Conservation (phyloP, 768 basidiomycete genomes). For the Porphyrellus cyaneotinctus region DNA sequence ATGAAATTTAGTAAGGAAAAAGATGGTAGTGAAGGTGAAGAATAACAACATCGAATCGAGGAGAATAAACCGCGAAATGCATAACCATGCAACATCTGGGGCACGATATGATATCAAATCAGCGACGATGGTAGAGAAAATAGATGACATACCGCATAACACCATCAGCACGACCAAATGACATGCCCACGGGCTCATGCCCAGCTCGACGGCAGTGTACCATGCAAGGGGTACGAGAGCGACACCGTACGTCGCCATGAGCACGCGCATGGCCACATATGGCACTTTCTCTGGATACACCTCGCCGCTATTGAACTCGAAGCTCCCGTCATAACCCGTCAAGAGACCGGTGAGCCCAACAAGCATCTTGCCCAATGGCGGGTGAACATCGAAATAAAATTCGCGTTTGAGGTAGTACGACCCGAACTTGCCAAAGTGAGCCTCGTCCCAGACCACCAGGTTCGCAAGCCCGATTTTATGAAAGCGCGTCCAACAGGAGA, state of each 20-base stretch:
- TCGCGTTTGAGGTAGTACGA: constrained; percentile 97
- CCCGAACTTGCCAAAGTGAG: constrained; percentile 99
- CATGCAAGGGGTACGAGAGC: constrained; percentile 94
- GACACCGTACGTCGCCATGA: constrained; percentile 92
- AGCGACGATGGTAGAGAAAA: constrained; percentile 5
- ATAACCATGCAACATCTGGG: constrained; percentile 92
- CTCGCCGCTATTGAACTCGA: constrained; percentile 92
- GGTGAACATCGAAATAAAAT: constrained; percentile 99
- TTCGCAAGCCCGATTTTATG: constrained; percentile 86
- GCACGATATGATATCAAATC: not conserved
- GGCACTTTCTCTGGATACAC: constrained; percentile 82
- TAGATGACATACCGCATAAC: constrained; percentile 61
- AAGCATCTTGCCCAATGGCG: constrained; percentile 98
- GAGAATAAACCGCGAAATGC: constrained; percentile 95
- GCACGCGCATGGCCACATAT: constrained; percentile 91
- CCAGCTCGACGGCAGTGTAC: constrained; percentile 94
- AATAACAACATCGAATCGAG: constrained; percentile 98
- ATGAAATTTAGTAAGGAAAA: constrained; percentile 93
- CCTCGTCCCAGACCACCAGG: constrained; percentile 97
- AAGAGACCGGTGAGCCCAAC: constrained; percentile 91
- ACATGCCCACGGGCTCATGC: constrained; percentile 84
- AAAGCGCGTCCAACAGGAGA: constrained; percentile 93
- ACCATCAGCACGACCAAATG: constrained; percentile 95
- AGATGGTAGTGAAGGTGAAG: constrained; percentile 97
- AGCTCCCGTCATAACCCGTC: constrained; percentile 86